phyloP scores from a whole-genome alignment of 495 filamentous ascomycete species.

The Pyronema domesticum region DNA sequence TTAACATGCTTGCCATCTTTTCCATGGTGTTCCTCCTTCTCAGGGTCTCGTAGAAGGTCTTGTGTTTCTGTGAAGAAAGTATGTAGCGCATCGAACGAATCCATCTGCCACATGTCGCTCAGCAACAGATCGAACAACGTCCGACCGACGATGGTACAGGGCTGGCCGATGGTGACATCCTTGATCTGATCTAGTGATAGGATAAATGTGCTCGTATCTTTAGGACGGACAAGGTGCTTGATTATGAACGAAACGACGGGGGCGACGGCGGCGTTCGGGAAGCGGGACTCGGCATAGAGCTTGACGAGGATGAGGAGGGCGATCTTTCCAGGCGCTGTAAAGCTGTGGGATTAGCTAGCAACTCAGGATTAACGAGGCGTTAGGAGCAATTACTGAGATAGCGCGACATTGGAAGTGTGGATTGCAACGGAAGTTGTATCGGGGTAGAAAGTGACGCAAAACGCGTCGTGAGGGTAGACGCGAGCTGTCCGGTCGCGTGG shows the following conservation, averaged over 20 bases:
- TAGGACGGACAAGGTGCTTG: slow-evolving; percentile 43
- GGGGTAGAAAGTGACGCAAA: too few species aligned
- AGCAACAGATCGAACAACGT: slow-evolving; percentile 72
- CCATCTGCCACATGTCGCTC: slow-evolving; percentile 65
- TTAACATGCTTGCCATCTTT: slow-evolving; percentile 8
- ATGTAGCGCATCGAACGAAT: slow-evolving; percentile 60
- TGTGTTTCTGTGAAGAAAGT: slow-evolving; percentile 45
- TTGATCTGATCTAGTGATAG: slow-evolving; percentile 36
- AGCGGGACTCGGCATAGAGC: slow-evolving; percentile 55
- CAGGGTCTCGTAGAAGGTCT: slow-evolving; percentile 33
- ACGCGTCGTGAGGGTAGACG: too few species aligned
- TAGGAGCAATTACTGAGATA: slow-evolving; percentile 3
- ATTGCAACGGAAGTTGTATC: too few species aligned
- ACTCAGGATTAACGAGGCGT: neutral
- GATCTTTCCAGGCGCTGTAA: slow-evolving; percentile 53
- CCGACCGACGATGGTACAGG: slow-evolving; percentile 36
- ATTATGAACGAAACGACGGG: slow-evolving; percentile 74
- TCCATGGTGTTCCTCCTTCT: slow-evolving; percentile 5
- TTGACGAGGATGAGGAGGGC: slow-evolving; percentile 62
- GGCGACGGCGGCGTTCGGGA: slow-evolving; percentile 59
- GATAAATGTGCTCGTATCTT: slow-evolving; percentile 33
- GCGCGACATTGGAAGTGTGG: neutral
- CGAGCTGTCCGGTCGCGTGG: too few species aligned
- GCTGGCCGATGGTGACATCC: slow-evolving; percentile 14
- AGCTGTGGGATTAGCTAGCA: neutral